phyloP scores from a whole-genome alignment of 371 early-diverging fungal species.

The Coemansia sp. region DNA sequence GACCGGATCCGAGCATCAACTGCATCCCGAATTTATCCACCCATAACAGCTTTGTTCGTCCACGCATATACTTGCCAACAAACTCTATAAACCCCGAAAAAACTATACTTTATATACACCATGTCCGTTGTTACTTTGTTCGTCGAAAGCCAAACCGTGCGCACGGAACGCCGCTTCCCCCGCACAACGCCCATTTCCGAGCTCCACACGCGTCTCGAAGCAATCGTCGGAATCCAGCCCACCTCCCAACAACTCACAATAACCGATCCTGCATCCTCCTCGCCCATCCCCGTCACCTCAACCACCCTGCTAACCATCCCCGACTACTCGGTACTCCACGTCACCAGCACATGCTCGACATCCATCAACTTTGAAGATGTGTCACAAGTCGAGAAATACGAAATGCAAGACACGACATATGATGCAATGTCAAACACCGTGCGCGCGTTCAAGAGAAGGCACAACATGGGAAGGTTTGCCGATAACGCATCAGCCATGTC shows the following conservation, averaged over 20 bases:
- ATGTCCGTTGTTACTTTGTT: slow-evolving; percentile 61
- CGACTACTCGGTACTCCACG: slow-evolving; percentile 54
- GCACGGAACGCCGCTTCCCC: slow-evolving; percentile 53
- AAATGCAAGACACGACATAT: slow-evolving; percentile 85
- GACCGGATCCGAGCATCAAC: too few relatives aligned
- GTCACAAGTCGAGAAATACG: slow-evolving; percentile 88
- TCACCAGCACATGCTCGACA: slow-evolving; percentile 32
- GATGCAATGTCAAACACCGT: slow-evolving; percentile 79
- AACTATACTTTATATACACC: not conserved
- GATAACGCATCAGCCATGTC: slow-evolving; percentile 55
- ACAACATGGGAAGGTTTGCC: slow-evolving; percentile 86
- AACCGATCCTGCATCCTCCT: slow-evolving; percentile 55
- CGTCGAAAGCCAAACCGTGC: slow-evolving; percentile 57
- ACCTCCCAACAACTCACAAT: slow-evolving; percentile 67
- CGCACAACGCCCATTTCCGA: slow-evolving; percentile 40
- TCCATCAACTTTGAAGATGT: slow-evolving; percentile 76
- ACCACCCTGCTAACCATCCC: not conserved
- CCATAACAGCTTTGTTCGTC: too few relatives aligned
- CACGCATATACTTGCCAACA: too few relatives aligned
- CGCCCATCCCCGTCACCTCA: not conserved
- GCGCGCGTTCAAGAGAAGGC: slow-evolving; percentile 82
- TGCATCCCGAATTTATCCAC: too few relatives aligned
- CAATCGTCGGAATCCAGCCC: slow-evolving; percentile 87
- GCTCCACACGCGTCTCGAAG: slow-evolving; percentile 75
- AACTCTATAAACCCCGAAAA: too few relatives aligned